Percentiles rank a stretch among this genome's conserved stretches.
Evolutionary conservation across 192 early-diverging fungal species (phyloP).

Genomic region (Backusella tarrabulga): DNA sequence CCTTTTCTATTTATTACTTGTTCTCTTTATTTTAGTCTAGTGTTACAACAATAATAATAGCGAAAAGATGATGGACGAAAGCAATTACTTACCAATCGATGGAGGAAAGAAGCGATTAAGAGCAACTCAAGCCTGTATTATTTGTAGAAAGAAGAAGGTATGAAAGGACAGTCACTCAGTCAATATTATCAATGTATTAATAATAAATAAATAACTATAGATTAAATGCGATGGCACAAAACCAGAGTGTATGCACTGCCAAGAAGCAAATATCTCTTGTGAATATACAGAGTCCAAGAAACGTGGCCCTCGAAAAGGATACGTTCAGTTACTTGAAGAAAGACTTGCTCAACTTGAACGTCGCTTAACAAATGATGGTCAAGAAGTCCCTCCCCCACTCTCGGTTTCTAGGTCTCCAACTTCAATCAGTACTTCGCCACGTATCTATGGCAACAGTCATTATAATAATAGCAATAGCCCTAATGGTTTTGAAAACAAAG

Average conservation of each 20-base stretch:
- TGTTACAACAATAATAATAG: not conserved
- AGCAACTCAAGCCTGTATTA: conserved; percentile 34
- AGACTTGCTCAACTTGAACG: conserved; percentile 21
- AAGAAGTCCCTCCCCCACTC: not conserved
- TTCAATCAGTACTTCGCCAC: not conserved
- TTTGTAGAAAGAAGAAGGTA: conserved; percentile 36
- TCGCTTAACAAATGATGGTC: not conserved
- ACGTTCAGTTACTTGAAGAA: conserved; percentile 34
- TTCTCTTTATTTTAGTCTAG: not conserved
- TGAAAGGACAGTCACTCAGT: not conserved
- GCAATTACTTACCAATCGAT: not conserved
- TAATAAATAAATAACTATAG: not conserved
- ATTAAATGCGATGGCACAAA: conserved; percentile 34
- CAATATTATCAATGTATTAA: not conserved
- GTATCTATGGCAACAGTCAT: not conserved
- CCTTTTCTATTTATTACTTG: not conserved
- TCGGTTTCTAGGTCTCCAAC: not conserved
- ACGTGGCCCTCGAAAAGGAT: conserved; percentile 32
- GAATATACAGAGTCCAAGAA: conserved; percentile 21
- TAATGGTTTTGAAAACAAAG: not conserved
- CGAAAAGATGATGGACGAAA: not conserved
- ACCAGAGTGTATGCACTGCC: conserved; percentile 26
- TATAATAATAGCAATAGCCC: not conserved
- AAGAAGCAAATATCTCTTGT: conserved; percentile 14
- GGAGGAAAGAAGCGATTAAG: conserved; percentile 21